These are phyloP conservation scores for Solanum okadae DNA, from an alignment of 257 asterid genomes.

Conservation along the genomic window DNA sequence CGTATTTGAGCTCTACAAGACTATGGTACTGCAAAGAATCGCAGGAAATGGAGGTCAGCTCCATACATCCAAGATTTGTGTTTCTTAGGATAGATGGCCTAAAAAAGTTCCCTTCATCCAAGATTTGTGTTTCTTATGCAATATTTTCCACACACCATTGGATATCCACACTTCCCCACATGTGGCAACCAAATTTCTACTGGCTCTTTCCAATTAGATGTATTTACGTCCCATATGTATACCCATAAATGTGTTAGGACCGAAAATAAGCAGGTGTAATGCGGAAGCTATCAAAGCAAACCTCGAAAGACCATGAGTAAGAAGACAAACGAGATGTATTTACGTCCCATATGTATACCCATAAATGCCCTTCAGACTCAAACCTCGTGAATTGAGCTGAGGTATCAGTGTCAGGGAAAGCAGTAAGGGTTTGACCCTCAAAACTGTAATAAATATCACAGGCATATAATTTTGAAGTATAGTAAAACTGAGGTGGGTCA, in stretches of 20 bases:
- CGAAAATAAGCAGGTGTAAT: no score
- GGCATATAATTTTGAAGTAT: neutral
- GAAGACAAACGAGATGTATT: no score
- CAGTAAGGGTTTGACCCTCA: neutral
- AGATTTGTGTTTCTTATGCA: neutral
- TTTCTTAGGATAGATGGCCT: neutral
- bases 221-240: no score
- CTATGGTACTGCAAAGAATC: neutral
- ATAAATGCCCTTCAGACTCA: neutral
- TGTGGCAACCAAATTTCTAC: neutral
- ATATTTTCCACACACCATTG: no score
- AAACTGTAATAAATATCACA: neutral
- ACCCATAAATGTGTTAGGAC: no score
- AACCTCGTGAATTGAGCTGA: neutral
- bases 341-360: neutral
- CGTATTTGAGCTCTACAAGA: neutral
- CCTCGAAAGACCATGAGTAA: no score
- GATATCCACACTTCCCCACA: neutral
- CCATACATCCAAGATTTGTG: no score
- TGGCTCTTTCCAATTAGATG: neutral
- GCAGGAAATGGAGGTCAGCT: neutral
- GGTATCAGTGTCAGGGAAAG: neutral
- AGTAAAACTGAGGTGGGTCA: neutral
- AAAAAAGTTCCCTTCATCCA: neutral
- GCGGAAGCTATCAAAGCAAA: no score